These are phyloP conservation scores for Euphorbia pulcherrima DNA, from an alignment of 345 rosid genomes.

Conservation along the genomic window DNA sequence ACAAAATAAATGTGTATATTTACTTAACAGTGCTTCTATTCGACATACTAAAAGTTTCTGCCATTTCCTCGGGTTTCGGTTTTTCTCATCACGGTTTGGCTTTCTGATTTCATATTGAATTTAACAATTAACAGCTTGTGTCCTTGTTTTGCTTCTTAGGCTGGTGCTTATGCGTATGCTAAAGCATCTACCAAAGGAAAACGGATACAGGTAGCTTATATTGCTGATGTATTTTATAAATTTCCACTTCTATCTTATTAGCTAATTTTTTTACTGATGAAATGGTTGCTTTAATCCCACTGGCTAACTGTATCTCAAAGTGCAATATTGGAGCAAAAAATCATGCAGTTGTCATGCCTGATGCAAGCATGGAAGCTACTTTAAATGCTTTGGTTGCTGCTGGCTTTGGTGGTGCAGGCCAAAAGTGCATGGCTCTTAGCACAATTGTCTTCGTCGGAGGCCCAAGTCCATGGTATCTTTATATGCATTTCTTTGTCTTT, in stretches of 20 bases:
- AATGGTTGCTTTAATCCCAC: constrained; percentile 8
- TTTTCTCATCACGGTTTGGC: constrained; percentile 2
- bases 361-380: constrained; percentile 56
- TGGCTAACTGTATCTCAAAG: constrained; percentile 36
- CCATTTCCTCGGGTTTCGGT: background rate
- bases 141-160: constrained; percentile 20
- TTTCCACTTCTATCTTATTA: constrained; percentile 2
- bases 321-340: constrained; percentile 46
- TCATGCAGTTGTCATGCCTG: constrained; percentile 64
- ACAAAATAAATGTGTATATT: background rate
- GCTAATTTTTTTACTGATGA: background rate
- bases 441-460: constrained; percentile 57
- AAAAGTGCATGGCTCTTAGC: constrained; percentile 47
- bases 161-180: constrained; percentile 31
- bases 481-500: background rate
- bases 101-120: background rate
- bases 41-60: background rate
- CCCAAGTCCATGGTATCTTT: constrained; percentile 42
- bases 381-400: constrained; percentile 49
- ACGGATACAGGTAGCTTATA: constrained; percentile 34
- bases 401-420: constrained; percentile 67
- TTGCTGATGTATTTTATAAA: background rate
- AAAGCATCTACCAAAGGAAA: constrained; percentile 42
- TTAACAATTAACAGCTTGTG: background rate
- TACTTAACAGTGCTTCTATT: background rate